Evolutionary conservation across 257 asterid genomes (phyloP), one percentile per base, ranked within the genome.

Genomic region (Pogostemon cablin): DNA sequence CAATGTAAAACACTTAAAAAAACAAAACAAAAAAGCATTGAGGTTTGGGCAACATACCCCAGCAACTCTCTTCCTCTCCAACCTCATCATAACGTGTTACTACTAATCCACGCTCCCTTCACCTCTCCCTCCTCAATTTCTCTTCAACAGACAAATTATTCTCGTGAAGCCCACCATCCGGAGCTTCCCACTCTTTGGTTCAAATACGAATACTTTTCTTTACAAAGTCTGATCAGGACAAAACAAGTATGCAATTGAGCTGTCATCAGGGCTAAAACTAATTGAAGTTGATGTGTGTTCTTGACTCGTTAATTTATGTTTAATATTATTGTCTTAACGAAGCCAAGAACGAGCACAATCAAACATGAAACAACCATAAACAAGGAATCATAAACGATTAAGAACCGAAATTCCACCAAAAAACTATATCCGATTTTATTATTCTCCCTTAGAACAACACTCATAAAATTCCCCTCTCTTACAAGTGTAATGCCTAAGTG

Each of bases 161-260:
- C 81, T 92, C 98, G n/a, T 88, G 95, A 72, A 88, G 91, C 25
- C 98, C 97, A 20, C 98, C 96, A 81, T 88, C 93, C 1, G 86
- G 85, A 39, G 95, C 65, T 78, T 83, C 60, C 89, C 76, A 62
- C 60, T 79, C 50, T 81, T 88, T 61, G 83, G 85, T 83, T 92
- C 90, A 76, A 84, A 83, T 48, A 79, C 81, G 64, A 77, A 92
- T 64, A 92, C 71, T 65, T 84, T 84, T 70, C 96, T 79, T 65
- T 73, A 82, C 81, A 92, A 79, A 62, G 86, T 81, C 74, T 84
- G 91, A 74, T 85, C 93, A 48, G 86, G 82, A 73, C 96, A 85
- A 63, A 85, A 79, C 84, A 92, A 84, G 72, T 81, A 92, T 3
- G 97, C 84, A 17, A 90, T 77, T 79, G 79, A 59, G 47, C 82